Evolutionary conservation across 306 rosid species (phyloP), one percentile per base, ranked within the genome.

Genomic region (Dicorynia guianensis): DNA sequence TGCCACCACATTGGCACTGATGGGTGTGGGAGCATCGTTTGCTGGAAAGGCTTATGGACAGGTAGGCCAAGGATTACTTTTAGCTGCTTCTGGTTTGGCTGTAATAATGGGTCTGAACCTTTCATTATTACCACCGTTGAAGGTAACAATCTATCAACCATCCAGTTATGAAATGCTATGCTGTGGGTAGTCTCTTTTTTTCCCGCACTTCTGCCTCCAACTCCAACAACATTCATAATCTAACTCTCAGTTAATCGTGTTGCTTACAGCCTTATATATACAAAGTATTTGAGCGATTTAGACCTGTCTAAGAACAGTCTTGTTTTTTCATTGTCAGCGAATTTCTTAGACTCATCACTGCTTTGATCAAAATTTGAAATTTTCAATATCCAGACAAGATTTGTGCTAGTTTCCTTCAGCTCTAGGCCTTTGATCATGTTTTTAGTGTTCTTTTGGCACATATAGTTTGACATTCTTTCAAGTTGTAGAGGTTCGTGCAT

Each of bases 41-140:
- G 98, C 96, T 65, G 97, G 98, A 67, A 92, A 95, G 85, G 98
- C 96, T 76, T 95, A 94, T 76, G 98, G 98, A 63, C 98, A 94
- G 87, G 82, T 93, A 74, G 97, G 98, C 80, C 98, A 89, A 75
- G 96, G 98, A 19, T 87, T 92, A 83, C 97, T 96, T 55, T 39
- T 95, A 83, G 95, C 91, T 74, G 98, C 96, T 79, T 95, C 98
- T 69, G 95, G 95, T 78, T 79, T 95, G 80, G 98, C 98, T 52
- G 85, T 92, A 81, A 59, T 95, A 67, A 95, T 92, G 96, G 98
- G 98, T 68, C 80, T 95, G 56, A 95, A 95, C 82, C 96, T 94
- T 48, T n/a, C 48, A 36, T 25, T 58, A 10, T 39, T 53, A 11
- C 54, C 38, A 1, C 1, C 54, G 62, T 39, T 72, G 39, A 42